phyloP scores from a whole-genome alignment of 768 basidiomycete species.

The Lactarius sp. region DNA sequence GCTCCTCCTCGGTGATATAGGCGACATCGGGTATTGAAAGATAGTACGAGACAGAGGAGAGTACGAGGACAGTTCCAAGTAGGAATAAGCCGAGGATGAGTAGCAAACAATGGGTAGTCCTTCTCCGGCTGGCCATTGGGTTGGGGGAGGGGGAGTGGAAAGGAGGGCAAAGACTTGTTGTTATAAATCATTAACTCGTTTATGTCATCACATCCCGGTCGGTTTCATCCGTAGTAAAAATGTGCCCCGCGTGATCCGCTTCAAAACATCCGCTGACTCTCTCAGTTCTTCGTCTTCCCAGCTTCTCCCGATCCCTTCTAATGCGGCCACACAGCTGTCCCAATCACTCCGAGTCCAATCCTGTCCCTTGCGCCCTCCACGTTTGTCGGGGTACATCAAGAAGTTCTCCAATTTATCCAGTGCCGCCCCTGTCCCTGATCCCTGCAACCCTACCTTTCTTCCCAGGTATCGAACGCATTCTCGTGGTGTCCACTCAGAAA shows the following conservation, averaged over 20 bases:
- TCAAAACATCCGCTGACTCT: slow-evolving; percentile 46
- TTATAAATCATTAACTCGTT: background rate
- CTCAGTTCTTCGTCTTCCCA: slow-evolving; percentile 53
- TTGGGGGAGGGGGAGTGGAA: slow-evolving; percentile 25
- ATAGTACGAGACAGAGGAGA: slow-evolving; percentile 88
- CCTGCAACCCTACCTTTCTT: slow-evolving; percentile 33
- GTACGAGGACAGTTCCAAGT: slow-evolving; percentile 82
- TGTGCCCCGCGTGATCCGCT: slow-evolving; percentile 43
- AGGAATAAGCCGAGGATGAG: slow-evolving; percentile 70
- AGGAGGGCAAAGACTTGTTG: slow-evolving; percentile 7
- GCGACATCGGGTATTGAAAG: slow-evolving; percentile 74
- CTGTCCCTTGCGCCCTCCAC: slow-evolving; percentile 59
- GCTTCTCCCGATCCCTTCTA: slow-evolving; percentile 44
- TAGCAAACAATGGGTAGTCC: slow-evolving; percentile 44
- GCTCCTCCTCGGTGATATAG: slow-evolving; percentile 75
- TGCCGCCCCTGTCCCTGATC: background rate
- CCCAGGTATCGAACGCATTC: slow-evolving; percentile 58
- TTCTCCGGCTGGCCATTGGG: slow-evolving; percentile 35
- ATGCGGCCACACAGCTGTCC: slow-evolving; percentile 45
- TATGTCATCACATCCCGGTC: slow-evolving; percentile 31
- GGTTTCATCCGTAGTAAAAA: slow-evolving; percentile 46
- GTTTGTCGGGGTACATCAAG: slow-evolving; percentile 42
- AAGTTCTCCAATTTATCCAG: slow-evolving; percentile 24
- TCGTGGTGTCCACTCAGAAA: slow-evolving; percentile 47
- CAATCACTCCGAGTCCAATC: slow-evolving; percentile 73